Base-by-base conservation (phyloP, 176 grass and related monocot genomes). In the Oryza australiensis region DNA sequence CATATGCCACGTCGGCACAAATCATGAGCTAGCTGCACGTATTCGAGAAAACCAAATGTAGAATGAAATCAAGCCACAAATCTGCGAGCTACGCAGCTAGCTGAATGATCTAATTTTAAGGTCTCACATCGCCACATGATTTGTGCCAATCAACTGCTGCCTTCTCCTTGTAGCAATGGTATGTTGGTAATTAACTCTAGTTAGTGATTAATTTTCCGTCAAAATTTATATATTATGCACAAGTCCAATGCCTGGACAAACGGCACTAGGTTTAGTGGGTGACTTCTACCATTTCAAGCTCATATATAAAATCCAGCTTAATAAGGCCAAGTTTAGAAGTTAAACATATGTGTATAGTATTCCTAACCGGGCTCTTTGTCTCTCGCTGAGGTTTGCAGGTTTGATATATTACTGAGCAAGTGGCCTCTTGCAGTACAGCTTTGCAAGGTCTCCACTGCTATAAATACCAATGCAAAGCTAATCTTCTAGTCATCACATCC, bases 381-480 rank as follows among this genome's bases (percentile, higher is more conserved):
- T 57, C 51, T 57, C 20, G 22, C 4, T 59, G 53, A 23, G 53
- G 53, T 23, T 15, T n/a, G 12, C 53, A 59, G 22, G 3, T 59
- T 23, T 1, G 2, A 67, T 16, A 62, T 51, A 53, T 15, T 37
- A 53, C 2, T 35, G 18, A 35, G 64, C 43, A 51, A 55, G 41
- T 64, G 3, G 0, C 20, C 14, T 12, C 9, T 11, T 49, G 77
- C 16, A 0, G 10, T 79, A 32, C 4, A 34, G 27, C 27, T 79
- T 48, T 30, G 42, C 28, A 33, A 5, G 30, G n/a, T 13, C 66
- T 41, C 14, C 43, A 12, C 8, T 28, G 10, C 46, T 80, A 80
- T 80, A 80, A 80, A 80, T 80, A 80, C 2, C 13, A n/a, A 40
- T 12, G 32, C 48, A 20, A n/a, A 9, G 14, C 69, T 70, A 66